Conservation (phyloP, 495 filamentous ascomycete species). For the Immersiella caudata region DNA sequence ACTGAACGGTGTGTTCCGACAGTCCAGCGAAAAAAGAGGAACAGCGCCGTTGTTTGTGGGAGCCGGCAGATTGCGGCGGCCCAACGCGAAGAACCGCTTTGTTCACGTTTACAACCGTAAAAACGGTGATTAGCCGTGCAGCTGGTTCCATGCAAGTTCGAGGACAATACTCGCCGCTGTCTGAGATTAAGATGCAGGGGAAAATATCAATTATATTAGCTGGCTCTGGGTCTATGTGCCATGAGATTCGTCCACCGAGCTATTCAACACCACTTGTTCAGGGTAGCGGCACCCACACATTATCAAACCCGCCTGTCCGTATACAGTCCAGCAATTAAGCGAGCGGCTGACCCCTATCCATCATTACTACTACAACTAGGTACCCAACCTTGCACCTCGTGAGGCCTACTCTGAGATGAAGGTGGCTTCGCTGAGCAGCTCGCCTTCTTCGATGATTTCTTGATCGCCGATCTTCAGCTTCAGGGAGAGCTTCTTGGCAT, state of each 20-base stretch:
- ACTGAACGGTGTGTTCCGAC: too few relatives aligned
- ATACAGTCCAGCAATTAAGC: constrained; percentile 17
- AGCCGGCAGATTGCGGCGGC: not conserved
- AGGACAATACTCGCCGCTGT: not conserved
- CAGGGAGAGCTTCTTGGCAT: constrained; percentile 59
- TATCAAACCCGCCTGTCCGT: not conserved
- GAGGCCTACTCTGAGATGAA: constrained; percentile 69
- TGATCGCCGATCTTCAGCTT: constrained; percentile 82
- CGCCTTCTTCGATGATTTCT: constrained; percentile 74
- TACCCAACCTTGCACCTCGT: constrained; percentile 20
- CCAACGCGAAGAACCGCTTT: not conserved
- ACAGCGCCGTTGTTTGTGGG: not conserved
- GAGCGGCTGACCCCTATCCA: constrained; percentile 11
- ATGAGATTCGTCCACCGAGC: constrained; percentile 9
- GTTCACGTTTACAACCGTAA: not conserved
- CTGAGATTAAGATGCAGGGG: too few relatives aligned
- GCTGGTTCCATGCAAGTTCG: not conserved
- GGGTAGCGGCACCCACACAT: constrained; percentile 2
- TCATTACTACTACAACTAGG: constrained; percentile 14
- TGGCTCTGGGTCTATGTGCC: constrained; percentile 15
- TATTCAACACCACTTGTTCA: constrained; percentile 15
- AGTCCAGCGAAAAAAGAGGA: too few relatives aligned
- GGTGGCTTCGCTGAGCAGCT: constrained; percentile 80
- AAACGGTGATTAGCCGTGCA: not conserved
- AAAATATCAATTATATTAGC: constrained; percentile 22